These are phyloP conservation scores for Trichosporon sp. DNA, from an alignment of 1,284 basidiomycete genomes.

Conservation along the genomic window DNA sequence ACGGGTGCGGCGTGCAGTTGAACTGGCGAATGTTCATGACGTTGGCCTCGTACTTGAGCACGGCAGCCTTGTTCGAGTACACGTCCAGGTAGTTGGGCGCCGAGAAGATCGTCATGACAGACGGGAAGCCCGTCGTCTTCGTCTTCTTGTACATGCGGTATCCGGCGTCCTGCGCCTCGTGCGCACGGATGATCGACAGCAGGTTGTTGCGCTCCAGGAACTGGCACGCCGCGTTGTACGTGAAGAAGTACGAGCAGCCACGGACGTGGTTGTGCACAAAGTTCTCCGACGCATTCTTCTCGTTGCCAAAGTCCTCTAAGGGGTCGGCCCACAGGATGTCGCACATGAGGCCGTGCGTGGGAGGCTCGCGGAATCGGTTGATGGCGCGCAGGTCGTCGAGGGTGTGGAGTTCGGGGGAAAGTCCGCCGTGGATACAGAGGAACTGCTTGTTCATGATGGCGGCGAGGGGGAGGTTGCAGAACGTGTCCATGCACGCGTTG, in stretches of 20 bases:
- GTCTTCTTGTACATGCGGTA: conserved; percentile 98
- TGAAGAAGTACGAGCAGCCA: conserved; percentile 96
- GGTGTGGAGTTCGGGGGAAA: conserved; percentile 86
- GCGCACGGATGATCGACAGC: conserved; percentile 90
- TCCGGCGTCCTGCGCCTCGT: conserved; percentile 93
- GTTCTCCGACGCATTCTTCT: conserved; percentile 75
- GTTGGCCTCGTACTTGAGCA: conserved; percentile 94
- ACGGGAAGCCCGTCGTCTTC: conserved; percentile 83
- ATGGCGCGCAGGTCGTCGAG: conserved; percentile 84
- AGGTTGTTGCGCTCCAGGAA: conserved; percentile 93
- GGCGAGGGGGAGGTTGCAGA: conserved; percentile 87
- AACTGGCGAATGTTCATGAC: conserved; percentile 90
- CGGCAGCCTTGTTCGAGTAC: conserved; percentile 95
- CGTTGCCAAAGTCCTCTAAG: conserved; percentile 87
- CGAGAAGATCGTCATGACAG: conserved; percentile 95
- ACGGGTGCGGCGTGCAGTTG: conserved; percentile 93
- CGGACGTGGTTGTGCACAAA: conserved; percentile 92
- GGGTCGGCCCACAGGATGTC: conserved; percentile 95
- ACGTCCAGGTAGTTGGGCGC: conserved; percentile 95
- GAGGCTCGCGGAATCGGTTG: conserved; percentile 92
- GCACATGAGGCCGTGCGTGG: conserved; percentile 91
- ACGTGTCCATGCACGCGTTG: conserved; percentile 89
- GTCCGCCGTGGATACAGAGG: conserved; percentile 89
- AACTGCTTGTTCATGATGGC: conserved; percentile 98
- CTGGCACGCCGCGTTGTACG: conserved; percentile 89